Evolutionary conservation across 768 basidiomycete genomes (phyloP).

Genomic region (Lactarius sanguifluus): DNA sequence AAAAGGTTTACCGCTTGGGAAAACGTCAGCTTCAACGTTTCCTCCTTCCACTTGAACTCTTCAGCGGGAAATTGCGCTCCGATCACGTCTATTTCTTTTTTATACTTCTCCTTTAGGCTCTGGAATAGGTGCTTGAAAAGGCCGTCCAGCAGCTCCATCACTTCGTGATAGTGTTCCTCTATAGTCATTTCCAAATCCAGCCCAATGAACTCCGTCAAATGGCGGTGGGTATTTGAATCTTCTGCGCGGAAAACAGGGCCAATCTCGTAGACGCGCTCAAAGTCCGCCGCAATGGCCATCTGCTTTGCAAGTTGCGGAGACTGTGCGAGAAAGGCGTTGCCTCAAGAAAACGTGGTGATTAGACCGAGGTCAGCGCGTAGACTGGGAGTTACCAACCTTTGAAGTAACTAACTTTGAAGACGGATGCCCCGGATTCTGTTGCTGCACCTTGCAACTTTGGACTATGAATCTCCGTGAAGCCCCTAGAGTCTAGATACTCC

Average conservation of each 20-base stretch:
- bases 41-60: conserved; percentile 92
- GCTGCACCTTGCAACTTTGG: conserved; percentile 97
- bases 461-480: conserved; percentile 94
- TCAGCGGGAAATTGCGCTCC: conserved; percentile 91
- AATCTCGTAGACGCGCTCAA: conserved; percentile 97
- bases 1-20: conserved; percentile 85
- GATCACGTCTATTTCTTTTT: conserved; percentile 79
- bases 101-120: conserved; percentile 72
- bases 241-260: conserved; percentile 97
- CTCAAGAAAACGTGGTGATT: conserved; percentile 41
- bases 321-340: conserved; percentile 90
- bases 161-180: conserved; percentile 98
- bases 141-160: conserved; percentile 86
- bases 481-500: conserved; percentile 65
- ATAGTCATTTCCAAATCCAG: conserved; percentile 99
- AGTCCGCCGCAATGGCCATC: conserved; percentile 98
- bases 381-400: conserved; percentile 58
- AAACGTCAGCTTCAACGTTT: conserved; percentile 84
- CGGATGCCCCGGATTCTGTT: conserved; percentile 94
- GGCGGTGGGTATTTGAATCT: conserved; percentile 95
- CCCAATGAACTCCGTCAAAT: conserved; percentile 97
- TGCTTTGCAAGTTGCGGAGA: conserved; percentile 98
- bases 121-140: conserved; percentile 87
- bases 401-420: conserved; percentile 98
- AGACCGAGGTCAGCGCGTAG: background rate